These are phyloP conservation scores for Nitzschia sp. DNA, from an alignment of 108 stramenopile species.

Conservation along the genomic window DNA sequence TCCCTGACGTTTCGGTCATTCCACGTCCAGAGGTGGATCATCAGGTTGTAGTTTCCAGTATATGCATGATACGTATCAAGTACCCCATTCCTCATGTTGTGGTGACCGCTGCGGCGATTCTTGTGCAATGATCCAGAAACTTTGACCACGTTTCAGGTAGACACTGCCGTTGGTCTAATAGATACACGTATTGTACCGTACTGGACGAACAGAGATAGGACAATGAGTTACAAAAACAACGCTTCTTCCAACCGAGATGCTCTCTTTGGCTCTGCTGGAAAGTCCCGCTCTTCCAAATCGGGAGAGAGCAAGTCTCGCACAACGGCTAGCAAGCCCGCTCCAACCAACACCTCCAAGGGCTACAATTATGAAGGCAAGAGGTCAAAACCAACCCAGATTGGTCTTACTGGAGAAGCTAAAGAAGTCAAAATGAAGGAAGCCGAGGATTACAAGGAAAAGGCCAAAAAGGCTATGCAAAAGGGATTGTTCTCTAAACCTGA, in stretches of 20 bases:
- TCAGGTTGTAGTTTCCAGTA: too few species aligned
- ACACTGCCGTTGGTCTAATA: too few species aligned
- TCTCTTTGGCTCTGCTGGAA: conserved; percentile 61
- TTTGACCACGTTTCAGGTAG: too few species aligned
- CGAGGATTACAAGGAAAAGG: conserved; percentile 69
- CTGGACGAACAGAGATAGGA: too few species aligned
- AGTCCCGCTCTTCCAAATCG: conserved; percentile 7
- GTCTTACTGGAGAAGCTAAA: conserved; percentile 61
- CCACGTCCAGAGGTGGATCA: too few species aligned
- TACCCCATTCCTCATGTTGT: too few species aligned
- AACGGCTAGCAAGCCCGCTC: neutral
- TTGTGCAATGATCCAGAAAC: too few species aligned
- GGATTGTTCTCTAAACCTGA: conserved; percentile 69
- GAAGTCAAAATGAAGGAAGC: conserved; percentile 77
- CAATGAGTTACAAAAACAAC: conserved; percentile 65
- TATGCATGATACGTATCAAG: too few species aligned
- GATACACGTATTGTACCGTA: too few species aligned
- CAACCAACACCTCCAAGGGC: conserved; percentile 24
- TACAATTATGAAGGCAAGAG: conserved; percentile 25
- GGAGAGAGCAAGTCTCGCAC: conserved; percentile 3
- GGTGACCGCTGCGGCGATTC: too few species aligned
- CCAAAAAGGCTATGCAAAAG: conserved; percentile 76
- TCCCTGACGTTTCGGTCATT: too few species aligned
- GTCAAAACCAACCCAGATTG: conserved; percentile 8
- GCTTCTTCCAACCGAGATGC: conserved; percentile 71